These are phyloP conservation scores for Gamsiella multidivaricata DNA, from an alignment of 192 early-diverging fungal species.

Conservation along the genomic window DNA sequence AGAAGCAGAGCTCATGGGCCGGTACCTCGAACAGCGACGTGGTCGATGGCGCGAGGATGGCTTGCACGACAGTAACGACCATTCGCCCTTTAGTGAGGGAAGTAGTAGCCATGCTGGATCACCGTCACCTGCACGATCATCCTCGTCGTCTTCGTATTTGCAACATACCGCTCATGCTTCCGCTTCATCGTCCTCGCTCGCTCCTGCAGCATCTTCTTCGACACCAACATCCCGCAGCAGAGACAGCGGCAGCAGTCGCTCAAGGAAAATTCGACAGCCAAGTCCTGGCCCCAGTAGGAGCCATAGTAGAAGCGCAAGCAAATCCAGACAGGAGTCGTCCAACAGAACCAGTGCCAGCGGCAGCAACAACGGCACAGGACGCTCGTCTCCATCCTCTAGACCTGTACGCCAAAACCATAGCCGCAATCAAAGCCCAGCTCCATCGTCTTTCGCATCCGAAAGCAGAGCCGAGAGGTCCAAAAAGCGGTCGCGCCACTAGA, in stretches of 20 bases:
- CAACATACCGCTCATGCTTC: neutral
- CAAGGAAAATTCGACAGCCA: neutral
- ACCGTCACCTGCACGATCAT: neutral
- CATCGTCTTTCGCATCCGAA: conserved; percentile 1
- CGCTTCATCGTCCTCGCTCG: too few species aligned
- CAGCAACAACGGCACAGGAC: neutral
- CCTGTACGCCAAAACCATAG: conserved; percentile 12
- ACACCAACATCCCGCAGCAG: neutral
- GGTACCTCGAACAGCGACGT: conserved; percentile 40
- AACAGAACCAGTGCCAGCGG: too few species aligned
- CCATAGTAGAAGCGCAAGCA: neutral
- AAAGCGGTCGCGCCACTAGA: conserved; percentile 36
- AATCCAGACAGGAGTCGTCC: neutral
- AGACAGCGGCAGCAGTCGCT: neutral
- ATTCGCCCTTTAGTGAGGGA: neutral
- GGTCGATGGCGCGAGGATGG: conserved; percentile 46
- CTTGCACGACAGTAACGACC: neutral
- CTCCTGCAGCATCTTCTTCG: too few species aligned
- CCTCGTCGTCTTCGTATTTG: neutral
- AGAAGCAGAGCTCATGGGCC: conserved; percentile 39
- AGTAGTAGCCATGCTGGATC: neutral
- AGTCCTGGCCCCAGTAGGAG: conserved; percentile 9
- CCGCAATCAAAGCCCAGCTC: conserved; percentile 26
- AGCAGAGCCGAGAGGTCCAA: conserved; percentile 23
- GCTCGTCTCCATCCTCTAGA: neutral